Evolutionary conservation across 352 stramenopile species (phyloP), one percentile per base, ranked within the genome.

Genomic region (Globisporangium cystogenes): DNA sequence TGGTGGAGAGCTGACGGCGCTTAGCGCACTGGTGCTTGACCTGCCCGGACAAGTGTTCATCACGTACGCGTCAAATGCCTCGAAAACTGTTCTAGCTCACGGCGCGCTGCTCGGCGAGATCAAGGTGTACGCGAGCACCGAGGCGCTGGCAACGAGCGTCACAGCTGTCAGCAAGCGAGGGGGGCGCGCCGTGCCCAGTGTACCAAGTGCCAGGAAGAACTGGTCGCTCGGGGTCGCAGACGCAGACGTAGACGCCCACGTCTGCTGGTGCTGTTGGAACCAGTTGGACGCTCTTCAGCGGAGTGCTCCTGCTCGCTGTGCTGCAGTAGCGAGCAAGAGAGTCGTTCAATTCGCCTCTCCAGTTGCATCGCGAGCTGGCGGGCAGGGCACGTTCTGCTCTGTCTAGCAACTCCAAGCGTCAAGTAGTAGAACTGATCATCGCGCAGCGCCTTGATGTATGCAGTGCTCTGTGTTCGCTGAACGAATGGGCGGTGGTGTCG

Each of bases 41-140:
- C 26, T 54, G 16, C 48, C 48, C 7, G 48, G 37, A 16, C 36
- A 54, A 35, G 48, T 54, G 7, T 54, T 54, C 18, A 36, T 47
- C 48, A 46, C 48, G 36, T 54, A 54, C 48, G 48, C 24, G 8
- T 36, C 36, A 24, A 47, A 16, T 20, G 48, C 48, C 6, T 44
- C 39, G 39, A 24, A 14, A 12, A 44, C 16, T 21, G 7, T n/a
- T 10, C 7, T n/a, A 15, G 39, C 39, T 6, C 39, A 44, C 39
- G 39, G 39, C 18, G 15, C 39, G 7, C 39, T 44, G 48, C 29
- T 53, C 23, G 48, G 35, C 20, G 24, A 42, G 12, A 45, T 53
- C 21, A 53, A 23, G 14, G 48, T 53, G 20, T 45, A 33, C 37
- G 48, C 31, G 10, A 21, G 20, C n/a, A 45, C 48, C 15, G 48